These are phyloP conservation scores for Eucalyptus microcorys DNA, from an alignment of 345 rosid species.

Conservation along the genomic window DNA sequence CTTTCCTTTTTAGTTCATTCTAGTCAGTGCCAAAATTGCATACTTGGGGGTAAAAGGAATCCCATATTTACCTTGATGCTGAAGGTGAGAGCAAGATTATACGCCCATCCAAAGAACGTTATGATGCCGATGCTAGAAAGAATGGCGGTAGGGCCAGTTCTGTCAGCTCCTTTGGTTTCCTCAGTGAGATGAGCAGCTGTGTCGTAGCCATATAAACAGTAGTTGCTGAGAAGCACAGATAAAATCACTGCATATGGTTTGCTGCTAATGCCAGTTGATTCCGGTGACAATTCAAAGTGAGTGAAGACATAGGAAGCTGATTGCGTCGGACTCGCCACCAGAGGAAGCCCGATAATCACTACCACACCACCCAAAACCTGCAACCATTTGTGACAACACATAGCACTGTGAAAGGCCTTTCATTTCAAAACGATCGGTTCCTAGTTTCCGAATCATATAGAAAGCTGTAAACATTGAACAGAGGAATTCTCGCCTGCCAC, in stretches of 20 bases:
- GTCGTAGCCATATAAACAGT: slow-evolving; percentile 5
- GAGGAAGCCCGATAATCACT: not conserved
- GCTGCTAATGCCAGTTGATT: not conserved
- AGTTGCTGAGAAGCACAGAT: slow-evolving; percentile 1
- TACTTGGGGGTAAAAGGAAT: not conserved
- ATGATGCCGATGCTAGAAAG: slow-evolving; percentile 2
- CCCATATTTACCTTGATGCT: not conserved
- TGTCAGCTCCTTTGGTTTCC: slow-evolving; percentile 4
- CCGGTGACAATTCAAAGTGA: not conserved
- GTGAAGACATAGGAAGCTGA: slow-evolving; percentile 1
- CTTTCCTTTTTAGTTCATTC: not conserved
- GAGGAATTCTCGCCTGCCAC: not conserved
- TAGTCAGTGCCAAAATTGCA: not conserved
- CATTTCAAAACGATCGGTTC: not conserved
- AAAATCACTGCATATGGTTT: slow-evolving; percentile 1
- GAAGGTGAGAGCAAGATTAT: slow-evolving; percentile 1
- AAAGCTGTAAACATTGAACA: not conserved
- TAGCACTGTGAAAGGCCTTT: not conserved
- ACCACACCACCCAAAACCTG: not conserved
- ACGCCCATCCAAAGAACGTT: not conserved
- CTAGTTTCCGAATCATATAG: not conserved
- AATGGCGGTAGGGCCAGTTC: not conserved
- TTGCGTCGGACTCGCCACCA: not conserved
- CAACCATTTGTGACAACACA: not conserved
- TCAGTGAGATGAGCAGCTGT: slow-evolving; percentile 6